These are phyloP conservation scores for Medicago ruthenica DNA, from an alignment of 306 rosid genomes.

Conservation along the genomic window DNA sequence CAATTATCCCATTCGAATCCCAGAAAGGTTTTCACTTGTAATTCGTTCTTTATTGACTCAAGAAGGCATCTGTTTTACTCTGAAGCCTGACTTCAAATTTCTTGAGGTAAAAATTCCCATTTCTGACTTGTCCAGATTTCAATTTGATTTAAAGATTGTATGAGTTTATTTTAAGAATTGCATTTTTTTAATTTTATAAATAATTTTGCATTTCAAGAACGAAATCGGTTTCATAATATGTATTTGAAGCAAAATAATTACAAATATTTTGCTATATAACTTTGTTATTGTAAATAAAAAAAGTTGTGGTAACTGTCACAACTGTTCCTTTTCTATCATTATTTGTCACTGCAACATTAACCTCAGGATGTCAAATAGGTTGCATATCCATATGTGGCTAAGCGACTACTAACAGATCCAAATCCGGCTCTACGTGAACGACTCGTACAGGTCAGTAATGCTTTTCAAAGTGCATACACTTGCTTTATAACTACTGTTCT, in stretches of 20 bases:
- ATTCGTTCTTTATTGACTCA: slow-evolving; percentile 95
- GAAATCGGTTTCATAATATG: slow-evolving; percentile 28
- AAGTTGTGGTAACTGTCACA: slow-evolving; percentile 20
- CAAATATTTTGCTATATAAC: slow-evolving; percentile 27
- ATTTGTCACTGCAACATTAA: slow-evolving; percentile 35
- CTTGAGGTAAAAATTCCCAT: slow-evolving; percentile 75
- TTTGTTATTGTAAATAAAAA: slow-evolving; percentile 31
- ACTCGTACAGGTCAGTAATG: slow-evolving; percentile 83
- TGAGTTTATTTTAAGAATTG: slow-evolving; percentile 22
- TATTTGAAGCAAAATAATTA: background rate
- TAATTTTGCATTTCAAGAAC: slow-evolving; percentile 25
- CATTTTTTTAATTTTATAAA: background rate
- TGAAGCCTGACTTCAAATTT: slow-evolving; percentile 92
- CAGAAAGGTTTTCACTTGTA: slow-evolving; percentile 97
- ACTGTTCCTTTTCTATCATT: slow-evolving; percentile 36
- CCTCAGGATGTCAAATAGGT: slow-evolving; percentile 63
- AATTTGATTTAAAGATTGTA: slow-evolving; percentile 32
- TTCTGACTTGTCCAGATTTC: slow-evolving; percentile 35
- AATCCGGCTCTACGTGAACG: slow-evolving; percentile 98
- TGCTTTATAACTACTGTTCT: slow-evolving; percentile 22
- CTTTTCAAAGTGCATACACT: slow-evolving; percentile 35
- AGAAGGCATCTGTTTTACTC: slow-evolving; percentile 97
- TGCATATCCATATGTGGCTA: slow-evolving; percentile 97
- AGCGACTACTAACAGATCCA: slow-evolving; percentile 94
- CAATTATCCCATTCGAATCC: slow-evolving; percentile 98